Conservation (phyloP, 345 rosid species). For the Eucalyptus leucophloia region DNA sequence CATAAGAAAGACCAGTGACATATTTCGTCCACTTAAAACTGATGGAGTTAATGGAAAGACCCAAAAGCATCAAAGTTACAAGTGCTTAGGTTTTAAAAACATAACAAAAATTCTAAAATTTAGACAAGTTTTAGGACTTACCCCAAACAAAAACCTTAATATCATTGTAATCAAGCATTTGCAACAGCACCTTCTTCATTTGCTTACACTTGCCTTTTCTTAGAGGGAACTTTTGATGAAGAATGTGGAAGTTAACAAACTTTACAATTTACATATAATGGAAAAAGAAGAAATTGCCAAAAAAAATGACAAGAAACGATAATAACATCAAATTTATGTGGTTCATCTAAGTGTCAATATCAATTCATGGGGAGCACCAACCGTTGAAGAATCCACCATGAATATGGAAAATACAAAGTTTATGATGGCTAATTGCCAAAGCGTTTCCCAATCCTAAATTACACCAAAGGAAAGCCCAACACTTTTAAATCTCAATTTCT, state of each 20-base stretch:
- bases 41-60: neutral
- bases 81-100: neutral
- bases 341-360: neutral
- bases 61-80: neutral
- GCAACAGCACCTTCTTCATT: neutral
- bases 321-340: neutral
- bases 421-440: neutral
- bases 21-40: no score
- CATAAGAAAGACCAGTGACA: neutral
- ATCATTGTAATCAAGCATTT: neutral
- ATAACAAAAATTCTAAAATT: neutral
- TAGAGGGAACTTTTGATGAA: neutral
- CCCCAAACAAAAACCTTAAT: neutral
- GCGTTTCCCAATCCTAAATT: neutral
- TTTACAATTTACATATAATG: neutral
- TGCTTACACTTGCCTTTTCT: neutral
- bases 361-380: neutral
- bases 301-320: neutral
- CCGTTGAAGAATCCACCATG: neutral
- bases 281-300: neutral
- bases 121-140: neutral
- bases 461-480: neutral
- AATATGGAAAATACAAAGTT: neutral
- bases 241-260: neutral
- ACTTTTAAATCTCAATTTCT: no score